Evolutionary conservation across 2,329 filamentous ascomycete genomes (phyloP), one percentile per base, ranked within the genome.

Genomic region (Ciborinia camelliae): DNA sequence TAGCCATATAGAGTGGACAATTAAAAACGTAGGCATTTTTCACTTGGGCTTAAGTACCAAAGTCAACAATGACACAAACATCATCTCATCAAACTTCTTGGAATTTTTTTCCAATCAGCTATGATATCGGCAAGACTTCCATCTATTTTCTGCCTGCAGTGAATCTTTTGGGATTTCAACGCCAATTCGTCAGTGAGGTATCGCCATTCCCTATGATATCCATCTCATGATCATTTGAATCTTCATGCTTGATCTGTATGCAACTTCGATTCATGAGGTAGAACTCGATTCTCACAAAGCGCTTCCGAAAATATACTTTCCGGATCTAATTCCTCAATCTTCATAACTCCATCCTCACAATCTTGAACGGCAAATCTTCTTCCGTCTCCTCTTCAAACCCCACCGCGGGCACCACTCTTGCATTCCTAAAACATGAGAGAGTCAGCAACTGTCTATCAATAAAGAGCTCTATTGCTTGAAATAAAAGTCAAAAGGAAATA

Each of bases 281-380:
- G 12, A 6, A 47, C 18, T 4, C 20, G 3, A 3, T 23, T 10
- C n/a, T n/a, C n/a, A 8, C 3, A 57, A 45, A 28, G 32, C 26
- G 15, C 12, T 41, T 32, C 23, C 30, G 15, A 35, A 6, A n/a
- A 15, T n/a, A 32, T 43, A 18, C 23, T 30, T 1, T 20, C n/a
- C 14, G 4, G 26, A 30, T 54, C 7, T 7, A 8, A n/a, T 47
- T 8, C 20, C 23, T n/a, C 4, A 26, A 53, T 20, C 23, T n/a
- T 55, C 8, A 57, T 7, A 35, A 4, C 23, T 39, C 41, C 32
- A 58, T 59, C 39, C 62, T 64, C 4, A 64, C n/a, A 64, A 64
- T n/a, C 28, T 32, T 61, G 23, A 60, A 64, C n/a, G 62, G 62
- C 12, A 64, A 35, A 15, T 64, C 47, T 10, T 61, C 55, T n/a